A percentile compares a stretch with the other conserved stretches of the same genome.
phyloP scores from a whole-genome alignment of 495 filamentous ascomycete species.

The Hypoxylon trugodes region DNA sequence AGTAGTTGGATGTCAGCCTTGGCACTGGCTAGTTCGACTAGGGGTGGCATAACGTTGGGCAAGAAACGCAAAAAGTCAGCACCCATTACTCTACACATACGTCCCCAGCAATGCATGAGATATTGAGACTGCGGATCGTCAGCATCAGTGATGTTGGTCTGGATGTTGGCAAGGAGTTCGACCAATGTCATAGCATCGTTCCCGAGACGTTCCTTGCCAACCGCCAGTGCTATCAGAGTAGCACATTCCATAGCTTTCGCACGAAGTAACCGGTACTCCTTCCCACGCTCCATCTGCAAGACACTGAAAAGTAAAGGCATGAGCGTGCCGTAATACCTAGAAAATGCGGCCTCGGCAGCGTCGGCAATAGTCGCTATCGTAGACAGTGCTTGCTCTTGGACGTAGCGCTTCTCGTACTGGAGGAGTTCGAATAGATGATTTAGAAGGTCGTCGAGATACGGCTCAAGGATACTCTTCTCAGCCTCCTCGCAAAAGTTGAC shows the following conservation, averaged over 20 bases:
- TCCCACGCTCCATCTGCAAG: slow-evolving; percentile 84
- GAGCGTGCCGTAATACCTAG: slow-evolving; percentile 92
- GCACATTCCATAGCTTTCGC: slow-evolving; percentile 99
- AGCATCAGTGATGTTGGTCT: slow-evolving; percentile 84
- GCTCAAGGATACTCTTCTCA: slow-evolving; percentile 89
- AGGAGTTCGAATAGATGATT: slow-evolving; percentile 83
- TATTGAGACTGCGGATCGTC: slow-evolving; percentile 98
- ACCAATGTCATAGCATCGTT: slow-evolving; percentile 86
- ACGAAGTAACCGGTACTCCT: slow-evolving; percentile 87
- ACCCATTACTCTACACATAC: slow-evolving; percentile 95
- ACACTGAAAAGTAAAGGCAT: slow-evolving; percentile 96
- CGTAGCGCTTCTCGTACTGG: slow-evolving; percentile 89
- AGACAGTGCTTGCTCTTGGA: slow-evolving; percentile 97
- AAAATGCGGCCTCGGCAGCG: slow-evolving; percentile 93
- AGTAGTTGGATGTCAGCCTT: slow-evolving; percentile 98
- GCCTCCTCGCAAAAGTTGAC: slow-evolving; percentile 99
- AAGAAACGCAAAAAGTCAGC: slow-evolving; percentile 92
- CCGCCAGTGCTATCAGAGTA: slow-evolving; percentile 93
- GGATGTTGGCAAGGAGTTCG: slow-evolving; percentile 84
- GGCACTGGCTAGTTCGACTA: slow-evolving; percentile 88
- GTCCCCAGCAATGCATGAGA: slow-evolving; percentile 98
- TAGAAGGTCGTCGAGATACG: slow-evolving; percentile 90
- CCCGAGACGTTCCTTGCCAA: slow-evolving; percentile 91
- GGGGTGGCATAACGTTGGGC: slow-evolving; percentile 90
- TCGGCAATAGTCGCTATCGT: slow-evolving; percentile 99